A percentile compares a stretch with the other conserved stretches of the same genome.
Conservation (phyloP, 495 filamentous ascomycete species). For the Penicillium odoratum region DNA sequence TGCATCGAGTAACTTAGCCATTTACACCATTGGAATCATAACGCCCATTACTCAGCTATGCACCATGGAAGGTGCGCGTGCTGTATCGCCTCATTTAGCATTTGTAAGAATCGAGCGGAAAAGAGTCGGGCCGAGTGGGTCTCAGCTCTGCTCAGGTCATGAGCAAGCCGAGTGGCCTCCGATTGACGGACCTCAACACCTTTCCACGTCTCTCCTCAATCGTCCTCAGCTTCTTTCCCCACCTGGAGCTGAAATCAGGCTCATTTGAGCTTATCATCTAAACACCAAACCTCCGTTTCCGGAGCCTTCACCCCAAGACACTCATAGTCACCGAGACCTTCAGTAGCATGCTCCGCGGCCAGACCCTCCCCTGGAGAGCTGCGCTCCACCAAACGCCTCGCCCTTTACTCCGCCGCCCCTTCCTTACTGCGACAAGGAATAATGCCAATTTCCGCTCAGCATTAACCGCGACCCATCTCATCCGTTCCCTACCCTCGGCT, state of each 20-base stretch:
- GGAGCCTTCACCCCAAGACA: neutral
- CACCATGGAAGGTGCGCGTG: neutral
- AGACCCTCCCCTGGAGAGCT: conserved; percentile 57
- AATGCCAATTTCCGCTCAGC: conserved; percentile 40
- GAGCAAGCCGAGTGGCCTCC: conserved; percentile 7
- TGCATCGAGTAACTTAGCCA: too few relatives aligned
- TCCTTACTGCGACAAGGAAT: conserved; percentile 35
- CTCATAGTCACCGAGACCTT: conserved; percentile 14
- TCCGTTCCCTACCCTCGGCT: conserved; percentile 30
- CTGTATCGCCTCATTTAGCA: neutral
- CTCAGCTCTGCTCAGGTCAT: conserved; percentile 3
- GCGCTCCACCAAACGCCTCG: conserved; percentile 50
- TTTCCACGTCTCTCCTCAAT: conserved; percentile 1
- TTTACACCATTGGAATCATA: neutral
- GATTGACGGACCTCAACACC: conserved; percentile 8
- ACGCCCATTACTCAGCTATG: neutral
- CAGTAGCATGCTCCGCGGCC: conserved; percentile 55
- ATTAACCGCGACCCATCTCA: conserved; percentile 29
- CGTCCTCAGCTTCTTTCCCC: conserved; percentile 16
- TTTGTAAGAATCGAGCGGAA: conserved; percentile 3
- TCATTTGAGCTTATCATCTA: conserved; percentile 8
- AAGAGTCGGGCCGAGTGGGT: conserved; percentile 1
- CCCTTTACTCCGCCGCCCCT: conserved; percentile 34
- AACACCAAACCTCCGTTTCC: conserved; percentile 10
- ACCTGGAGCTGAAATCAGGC: conserved; percentile 21